Conservation (phyloP, 2,329 filamentous ascomycete species). For the Fusarium haematococcum region DNA sequence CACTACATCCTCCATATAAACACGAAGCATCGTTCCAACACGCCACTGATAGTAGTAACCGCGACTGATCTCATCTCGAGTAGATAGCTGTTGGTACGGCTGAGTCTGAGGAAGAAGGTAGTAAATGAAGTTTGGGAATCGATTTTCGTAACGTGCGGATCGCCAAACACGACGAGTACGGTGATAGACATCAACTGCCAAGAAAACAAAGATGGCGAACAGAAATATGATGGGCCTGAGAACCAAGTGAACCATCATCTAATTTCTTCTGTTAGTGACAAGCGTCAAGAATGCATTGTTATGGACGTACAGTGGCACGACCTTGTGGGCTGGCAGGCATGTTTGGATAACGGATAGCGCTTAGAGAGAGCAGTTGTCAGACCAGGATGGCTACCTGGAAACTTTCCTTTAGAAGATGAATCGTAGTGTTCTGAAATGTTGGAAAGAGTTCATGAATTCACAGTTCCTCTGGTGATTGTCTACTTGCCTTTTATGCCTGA, state of each 20-base stretch:
- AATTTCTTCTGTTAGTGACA: not conserved
- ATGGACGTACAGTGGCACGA: not conserved
- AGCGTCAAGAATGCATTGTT: not conserved
- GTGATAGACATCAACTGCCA: not conserved
- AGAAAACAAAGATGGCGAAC: not conserved
- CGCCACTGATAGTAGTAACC: not conserved
- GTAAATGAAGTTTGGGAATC: not conserved
- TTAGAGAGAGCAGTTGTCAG: not conserved
- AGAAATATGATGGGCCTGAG: not conserved
- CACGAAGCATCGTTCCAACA: not conserved
- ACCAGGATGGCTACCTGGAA: not conserved
- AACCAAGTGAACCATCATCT: not conserved
- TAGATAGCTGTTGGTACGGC: not conserved
- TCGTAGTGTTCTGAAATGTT: not conserved
- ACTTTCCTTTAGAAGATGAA: not conserved
- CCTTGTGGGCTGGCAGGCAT: not conserved
- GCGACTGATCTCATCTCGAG: not conserved
- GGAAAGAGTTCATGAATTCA: not conserved
- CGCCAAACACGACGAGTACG: not conserved
- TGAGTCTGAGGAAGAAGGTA: not conserved
- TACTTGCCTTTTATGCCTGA: not conserved
- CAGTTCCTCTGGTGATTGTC: not conserved
- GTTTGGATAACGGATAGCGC: not conserved
- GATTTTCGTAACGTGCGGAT: not conserved
- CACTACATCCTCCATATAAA: not conserved